Evolutionary conservation across 78 protist species (phyloP).

Genomic region (slime mould (Dictyostelium discoideum)): DNA sequence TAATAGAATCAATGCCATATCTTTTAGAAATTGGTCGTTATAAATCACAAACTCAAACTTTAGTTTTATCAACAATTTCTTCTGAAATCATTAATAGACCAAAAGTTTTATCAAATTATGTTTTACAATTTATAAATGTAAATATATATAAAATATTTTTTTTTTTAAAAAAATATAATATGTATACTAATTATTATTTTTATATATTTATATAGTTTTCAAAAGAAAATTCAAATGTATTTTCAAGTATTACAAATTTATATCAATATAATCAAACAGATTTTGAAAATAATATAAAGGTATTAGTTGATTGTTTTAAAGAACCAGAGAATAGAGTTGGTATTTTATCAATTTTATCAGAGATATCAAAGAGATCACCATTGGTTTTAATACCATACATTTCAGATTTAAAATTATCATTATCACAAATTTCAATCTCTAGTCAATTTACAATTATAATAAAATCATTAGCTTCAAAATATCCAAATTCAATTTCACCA

Average conservation of each 20-base stretch:
- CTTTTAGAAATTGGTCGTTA: slow-evolving; percentile 19
- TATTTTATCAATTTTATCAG: slow-evolving; percentile 31
- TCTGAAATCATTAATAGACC: slow-evolving; percentile 69
- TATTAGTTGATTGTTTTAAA: slow-evolving; percentile 23
- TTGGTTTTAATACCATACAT: slow-evolving; percentile 26
- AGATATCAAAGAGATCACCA: slow-evolving; percentile 43
- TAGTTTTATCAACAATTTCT: slow-evolving; percentile 32
- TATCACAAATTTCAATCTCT: slow-evolving; percentile 16
- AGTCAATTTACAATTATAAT: slow-evolving; percentile 28
- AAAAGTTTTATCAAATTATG: slow-evolving; percentile 36
- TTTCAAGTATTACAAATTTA: slow-evolving; percentile 55
- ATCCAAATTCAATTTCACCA: slow-evolving; percentile 40
- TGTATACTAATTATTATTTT: neutral
- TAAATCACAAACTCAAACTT: slow-evolving; percentile 10
- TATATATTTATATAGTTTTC: neutral
- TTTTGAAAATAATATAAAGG: slow-evolving; percentile 43
- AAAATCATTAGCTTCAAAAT: slow-evolving; percentile 9
- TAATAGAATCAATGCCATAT: slow-evolving; percentile 17
- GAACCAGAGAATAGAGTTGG: slow-evolving; percentile 36
- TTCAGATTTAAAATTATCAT: slow-evolving; percentile 5
- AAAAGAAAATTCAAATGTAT: slow-evolving; percentile 40
- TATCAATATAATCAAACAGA: slow-evolving; percentile 55
- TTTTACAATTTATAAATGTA: slow-evolving; percentile 43
- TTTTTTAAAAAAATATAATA: too few species aligned
- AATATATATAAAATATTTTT: neutral